Conservation (phyloP, 73 alveolate species). For the Tetrahymena borealis region DNA sequence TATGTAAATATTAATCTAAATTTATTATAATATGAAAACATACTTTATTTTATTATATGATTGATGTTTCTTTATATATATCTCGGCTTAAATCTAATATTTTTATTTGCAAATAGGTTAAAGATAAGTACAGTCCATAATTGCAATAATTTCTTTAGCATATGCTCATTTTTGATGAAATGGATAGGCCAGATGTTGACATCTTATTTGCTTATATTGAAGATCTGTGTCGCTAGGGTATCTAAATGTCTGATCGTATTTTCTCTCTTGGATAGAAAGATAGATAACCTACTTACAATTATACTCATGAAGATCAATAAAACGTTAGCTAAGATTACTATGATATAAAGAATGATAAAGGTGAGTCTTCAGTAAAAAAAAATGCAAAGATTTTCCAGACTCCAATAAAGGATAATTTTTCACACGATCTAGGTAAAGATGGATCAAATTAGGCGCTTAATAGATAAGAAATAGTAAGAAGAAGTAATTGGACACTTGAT, state of each 20-base stretch:
- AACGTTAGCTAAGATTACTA: background rate
- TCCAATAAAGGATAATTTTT: background rate
- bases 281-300: background rate
- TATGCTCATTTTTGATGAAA: background rate
- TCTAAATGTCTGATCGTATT: background rate
- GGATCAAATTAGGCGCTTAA: background rate
- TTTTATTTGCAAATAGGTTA: too few relatives aligned
- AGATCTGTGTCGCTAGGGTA: background rate
- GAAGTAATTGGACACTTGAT: background rate
- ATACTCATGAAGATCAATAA: background rate
- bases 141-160: background rate
- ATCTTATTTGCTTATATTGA: background rate
- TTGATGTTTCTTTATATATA: background rate
- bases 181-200: background rate
- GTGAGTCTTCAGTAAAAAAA: background rate
- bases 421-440: background rate
- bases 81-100: too few relatives aligned
- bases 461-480: background rate
- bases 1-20: background rate
- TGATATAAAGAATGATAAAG: background rate
- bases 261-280: background rate
- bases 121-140: background rate
- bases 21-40: too few relatives aligned
- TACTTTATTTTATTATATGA: too few relatives aligned
- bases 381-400: background rate